phyloP scores from a whole-genome alignment of 2,329 filamentous ascomycete species.

The Sphaceloma murrayae region DNA sequence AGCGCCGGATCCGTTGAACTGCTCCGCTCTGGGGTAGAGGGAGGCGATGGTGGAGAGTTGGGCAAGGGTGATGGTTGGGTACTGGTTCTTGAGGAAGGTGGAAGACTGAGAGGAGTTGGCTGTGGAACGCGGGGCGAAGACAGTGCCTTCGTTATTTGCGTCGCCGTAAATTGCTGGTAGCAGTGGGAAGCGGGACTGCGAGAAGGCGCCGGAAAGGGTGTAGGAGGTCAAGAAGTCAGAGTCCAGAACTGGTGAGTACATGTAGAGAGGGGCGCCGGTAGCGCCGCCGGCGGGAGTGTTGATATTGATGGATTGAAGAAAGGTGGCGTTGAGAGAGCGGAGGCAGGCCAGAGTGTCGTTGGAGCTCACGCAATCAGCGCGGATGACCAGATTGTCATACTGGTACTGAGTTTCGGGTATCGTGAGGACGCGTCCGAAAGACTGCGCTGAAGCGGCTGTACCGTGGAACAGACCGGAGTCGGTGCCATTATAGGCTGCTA shows the following conservation, averaged over 20 bases:
- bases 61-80: constrained; percentile 42
- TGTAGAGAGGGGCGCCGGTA: constrained; percentile 36
- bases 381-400: constrained; percentile 42
- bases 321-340: constrained; percentile 35
- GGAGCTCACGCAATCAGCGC: constrained; percentile 37
- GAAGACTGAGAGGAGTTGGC: constrained; percentile 42
- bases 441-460: constrained; percentile 46
- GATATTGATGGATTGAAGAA: constrained; percentile 39
- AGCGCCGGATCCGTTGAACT: constrained; percentile 41
- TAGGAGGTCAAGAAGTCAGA: constrained; percentile 42
- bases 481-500: constrained; percentile 45
- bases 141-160: constrained; percentile 57
- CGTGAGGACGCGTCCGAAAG: constrained; percentile 42
- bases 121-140: constrained; percentile 46
- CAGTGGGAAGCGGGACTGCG: constrained; percentile 40
- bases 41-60: constrained; percentile 45
- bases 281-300: constrained; percentile 39
- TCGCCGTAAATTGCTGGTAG: constrained; percentile 47
- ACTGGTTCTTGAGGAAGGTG: constrained; percentile 50
- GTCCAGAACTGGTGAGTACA: constrained; percentile 46
- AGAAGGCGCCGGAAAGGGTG: constrained; percentile 39
- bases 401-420: constrained; percentile 41
- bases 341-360: constrained; percentile 42
- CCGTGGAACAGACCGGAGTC: constrained; percentile 43
- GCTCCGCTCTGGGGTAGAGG: constrained; percentile 40